Evolutionary conservation across 306 rosid species (phyloP), one percentile per base, ranked within the genome.

Genomic region (Cicer chorassanicum): DNA sequence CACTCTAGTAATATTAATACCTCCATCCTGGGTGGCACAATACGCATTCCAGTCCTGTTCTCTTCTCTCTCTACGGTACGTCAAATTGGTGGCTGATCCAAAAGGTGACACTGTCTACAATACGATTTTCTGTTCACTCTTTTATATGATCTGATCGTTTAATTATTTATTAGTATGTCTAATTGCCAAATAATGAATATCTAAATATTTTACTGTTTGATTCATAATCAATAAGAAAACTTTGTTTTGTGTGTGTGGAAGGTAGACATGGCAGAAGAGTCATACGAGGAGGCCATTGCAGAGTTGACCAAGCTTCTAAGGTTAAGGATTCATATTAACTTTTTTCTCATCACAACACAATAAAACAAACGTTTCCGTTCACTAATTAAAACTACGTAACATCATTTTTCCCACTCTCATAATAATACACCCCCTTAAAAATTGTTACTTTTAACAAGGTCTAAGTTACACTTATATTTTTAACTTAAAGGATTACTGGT

Each of bases 221-320:
- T 34, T 42, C 15, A 13, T 21, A 29, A 55, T 39, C 38, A 19
- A 56, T 21, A 55, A 29, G 3, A 29, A 29, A 19, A 11, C 8
- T 21, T 38, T 56, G 8, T 6, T 56, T 21, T 42, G 29, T 63
- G 13, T 40, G 13, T 7, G 6, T 36, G 3, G 89, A 80, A 73
- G 76, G 86, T 86, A 74, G 93, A 78, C 54, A 91, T 93, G 98
- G 92, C 86, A 13, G 82, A 67, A 43, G 88, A 84, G 11, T 71
- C 92, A 46, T 91, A 80, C 82, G 87, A 91, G 54, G 94, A 84
- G 4, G 98, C 96, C 79, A 83, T 91, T 70, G 96, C 88, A 72
- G 87, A 82, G 39, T 87, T 93, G 60, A 68, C 82, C 13, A 89
- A 88, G 86, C 94, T 93, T 63, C 80, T 93, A 66, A 89, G 97